phyloP scores from a whole-genome alignment of 495 filamentous ascomycete species.

The Xylaria nigripes region DNA sequence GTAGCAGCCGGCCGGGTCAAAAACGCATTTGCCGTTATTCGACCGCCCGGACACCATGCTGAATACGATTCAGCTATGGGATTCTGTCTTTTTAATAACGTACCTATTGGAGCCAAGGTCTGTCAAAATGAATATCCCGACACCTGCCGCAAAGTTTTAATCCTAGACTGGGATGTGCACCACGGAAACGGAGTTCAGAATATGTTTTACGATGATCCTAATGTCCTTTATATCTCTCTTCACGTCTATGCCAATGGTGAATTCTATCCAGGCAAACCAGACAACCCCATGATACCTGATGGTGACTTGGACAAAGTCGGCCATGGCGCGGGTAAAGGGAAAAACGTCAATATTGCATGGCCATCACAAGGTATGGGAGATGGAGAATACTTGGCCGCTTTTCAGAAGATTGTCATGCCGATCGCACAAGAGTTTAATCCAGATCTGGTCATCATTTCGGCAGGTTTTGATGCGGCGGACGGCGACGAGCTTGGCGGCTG shows the following conservation, averaged over 20 bases:
- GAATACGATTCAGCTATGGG: conserved; percentile 78
- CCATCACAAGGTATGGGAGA: conserved; percentile 87
- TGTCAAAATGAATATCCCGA: conserved; percentile 71
- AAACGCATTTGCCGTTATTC: conserved; percentile 90
- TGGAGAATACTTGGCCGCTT: conserved; percentile 92
- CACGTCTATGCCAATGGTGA: conserved; percentile 74
- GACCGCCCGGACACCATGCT: conserved; percentile 92
- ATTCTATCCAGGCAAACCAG: conserved; percentile 77
- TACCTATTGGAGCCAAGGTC: conserved; percentile 76
- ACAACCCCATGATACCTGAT: conserved; percentile 46
- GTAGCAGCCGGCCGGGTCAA: conserved; percentile 73
- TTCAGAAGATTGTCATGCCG: conserved; percentile 96
- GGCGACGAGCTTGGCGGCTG: conserved; percentile 90
- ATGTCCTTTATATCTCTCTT: conserved; percentile 92
- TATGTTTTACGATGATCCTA: conserved; percentile 89
- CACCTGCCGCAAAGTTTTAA: conserved; percentile 74
- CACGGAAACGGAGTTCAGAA: conserved; percentile 96
- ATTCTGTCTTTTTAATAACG: conserved; percentile 97
- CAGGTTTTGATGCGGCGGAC: conserved; percentile 91
- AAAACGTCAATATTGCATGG: conserved; percentile 96
- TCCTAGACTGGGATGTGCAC: conserved; percentile 89
- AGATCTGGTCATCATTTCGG: conserved; percentile 90
- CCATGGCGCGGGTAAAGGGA: conserved; percentile 62
- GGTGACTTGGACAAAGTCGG: conserved; percentile 75
- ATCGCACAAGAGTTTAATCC: conserved; percentile 88